Base-by-base conservation (phyloP, 108 stramenopile genomes). In the Schizochytrium sp. region DNA sequence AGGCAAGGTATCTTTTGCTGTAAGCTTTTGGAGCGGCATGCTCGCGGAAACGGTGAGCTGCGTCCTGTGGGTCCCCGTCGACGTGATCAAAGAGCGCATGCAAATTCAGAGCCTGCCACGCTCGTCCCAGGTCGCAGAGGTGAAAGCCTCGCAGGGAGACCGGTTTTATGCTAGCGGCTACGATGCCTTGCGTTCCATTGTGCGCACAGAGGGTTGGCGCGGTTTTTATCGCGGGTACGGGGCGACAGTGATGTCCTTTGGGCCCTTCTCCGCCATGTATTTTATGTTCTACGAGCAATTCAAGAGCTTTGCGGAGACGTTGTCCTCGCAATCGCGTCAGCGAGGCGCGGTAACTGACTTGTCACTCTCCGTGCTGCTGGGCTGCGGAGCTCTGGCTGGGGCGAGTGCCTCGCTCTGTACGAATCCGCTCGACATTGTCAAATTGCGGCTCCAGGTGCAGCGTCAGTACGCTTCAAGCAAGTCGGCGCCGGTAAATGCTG, bases 11-110 rank as follows among this genome's bases (percentile, higher is more conserved):
- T 59, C 58, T 5, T 60, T 59, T 5, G 28, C 59, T 10, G 5
- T 95, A 58, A 95, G 96, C 92, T 96, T 97, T 87, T 44, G 91
- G 25, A 72, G 93, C 5, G 97, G 97, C 5, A 91, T 98, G 91
- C 58, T 96, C 21, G 97, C 97, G 43, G 98, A 97, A 94, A 91
- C 96, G 8, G 72, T 97, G 28, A 95, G 97, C 45, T 99, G 99
- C 92, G 89, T 98, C 18, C 89, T 99, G 51, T 99, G 96, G 87
- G 97, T 99, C 18, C 99, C 99, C 5, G 96, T 98, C 6, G 99
- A 99, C 91, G 99, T 99, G 41, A 92, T 98, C 5, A 99, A 99
- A 91, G 99, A 98, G 92, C 93, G 99, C 69, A 87, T 98, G 90
- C 99, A 99, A 92, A 96, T 98, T 5, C 97, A 97, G 60, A 88